These are phyloP conservation scores for Sarcodon sp. DNA, from an alignment of 768 basidiomycete species.

Conservation along the genomic window DNA sequence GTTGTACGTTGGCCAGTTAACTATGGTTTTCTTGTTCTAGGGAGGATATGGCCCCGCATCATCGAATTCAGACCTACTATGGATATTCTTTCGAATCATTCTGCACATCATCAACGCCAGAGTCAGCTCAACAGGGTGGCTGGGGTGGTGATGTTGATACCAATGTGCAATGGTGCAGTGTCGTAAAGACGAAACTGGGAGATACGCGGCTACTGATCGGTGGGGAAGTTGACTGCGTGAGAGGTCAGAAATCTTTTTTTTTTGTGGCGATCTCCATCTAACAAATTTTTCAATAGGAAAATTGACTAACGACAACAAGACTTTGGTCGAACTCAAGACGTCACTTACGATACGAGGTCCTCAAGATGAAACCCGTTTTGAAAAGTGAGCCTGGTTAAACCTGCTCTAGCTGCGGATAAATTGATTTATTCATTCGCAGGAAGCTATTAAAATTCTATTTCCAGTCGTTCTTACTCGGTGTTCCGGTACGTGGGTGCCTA, in stretches of 20 bases:
- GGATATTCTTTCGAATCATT: slow-evolving; percentile 88
- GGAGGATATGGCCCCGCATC: slow-evolving; percentile 50
- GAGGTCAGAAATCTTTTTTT: slow-evolving; percentile 28
- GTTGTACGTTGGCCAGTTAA: not conserved
- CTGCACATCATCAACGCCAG: slow-evolving; percentile 40
- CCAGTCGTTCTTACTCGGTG: slow-evolving; percentile 83
- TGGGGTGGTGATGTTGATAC: slow-evolving; percentile 82
- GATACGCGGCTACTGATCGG: slow-evolving; percentile 64
- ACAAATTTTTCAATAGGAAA: slow-evolving; percentile 25
- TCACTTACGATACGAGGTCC: slow-evolving; percentile 55
- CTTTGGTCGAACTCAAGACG: slow-evolving; percentile 81
- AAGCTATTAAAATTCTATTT: slow-evolving; percentile 90
- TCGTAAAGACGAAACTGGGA: slow-evolving; percentile 78
- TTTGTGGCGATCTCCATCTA: not conserved
- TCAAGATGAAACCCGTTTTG: slow-evolving; percentile 61
- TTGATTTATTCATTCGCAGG: slow-evolving; percentile 21
- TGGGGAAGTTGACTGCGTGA: slow-evolving; percentile 86
- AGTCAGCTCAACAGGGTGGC: slow-evolving; percentile 21
- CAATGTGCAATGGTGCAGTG: slow-evolving; percentile 83
- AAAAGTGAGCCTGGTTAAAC: slow-evolving; percentile 39
- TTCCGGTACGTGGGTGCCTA: slow-evolving; percentile 44
- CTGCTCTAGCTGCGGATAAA: not conserved
- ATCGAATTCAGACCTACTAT: slow-evolving; percentile 59
- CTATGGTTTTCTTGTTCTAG: slow-evolving; percentile 21
- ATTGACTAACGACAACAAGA: slow-evolving; percentile 49